A percentile compares a stretch with the other conserved stretches of the same genome.
Conservation (phyloP, 441 rosid species). For the Jatropha multifida region DNA sequence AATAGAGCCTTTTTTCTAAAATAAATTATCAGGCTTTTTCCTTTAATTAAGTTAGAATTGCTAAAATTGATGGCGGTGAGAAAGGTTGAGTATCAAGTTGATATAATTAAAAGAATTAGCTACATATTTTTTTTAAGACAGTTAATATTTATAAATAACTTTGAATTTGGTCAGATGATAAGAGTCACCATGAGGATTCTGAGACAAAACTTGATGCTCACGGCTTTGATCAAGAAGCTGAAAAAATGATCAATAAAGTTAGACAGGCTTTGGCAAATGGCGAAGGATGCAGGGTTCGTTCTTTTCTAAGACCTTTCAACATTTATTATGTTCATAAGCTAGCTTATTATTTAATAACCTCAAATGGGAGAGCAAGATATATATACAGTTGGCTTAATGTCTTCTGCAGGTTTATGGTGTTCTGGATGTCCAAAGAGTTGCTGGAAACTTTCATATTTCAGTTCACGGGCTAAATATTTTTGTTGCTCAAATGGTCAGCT, state of each 20-base stretch:
- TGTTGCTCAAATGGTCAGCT: constrained; percentile 87
- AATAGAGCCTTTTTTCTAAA: too few relatives aligned
- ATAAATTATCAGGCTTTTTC: too few relatives aligned
- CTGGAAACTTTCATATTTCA: constrained; percentile 98
- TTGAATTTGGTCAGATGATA: constrained; percentile 40
- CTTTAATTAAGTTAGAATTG: too few relatives aligned
- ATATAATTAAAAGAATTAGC: background rate
- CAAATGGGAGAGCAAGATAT: constrained; percentile 4
- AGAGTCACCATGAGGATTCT: constrained; percentile 62
- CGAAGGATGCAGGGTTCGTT: constrained; percentile 93
- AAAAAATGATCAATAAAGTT: constrained; percentile 85
- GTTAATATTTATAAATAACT: constrained; percentile 15
- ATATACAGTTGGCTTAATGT: constrained; percentile 17
- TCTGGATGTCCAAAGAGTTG: constrained; percentile 96
- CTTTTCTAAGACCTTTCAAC: constrained; percentile 17
- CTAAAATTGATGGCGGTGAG: background rate
- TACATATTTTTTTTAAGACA: background rate
- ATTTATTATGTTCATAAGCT: background rate
- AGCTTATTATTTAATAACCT: constrained; percentile 4
- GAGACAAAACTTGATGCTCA: constrained; percentile 42
- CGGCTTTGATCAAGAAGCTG: constrained; percentile 81
- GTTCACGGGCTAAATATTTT: constrained; percentile 91
- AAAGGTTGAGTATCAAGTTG: background rate
- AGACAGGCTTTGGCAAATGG: constrained; percentile 81
- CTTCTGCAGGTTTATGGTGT: constrained; percentile 81